Conservation (phyloP, 2,329 filamentous ascomycete genomes). For the Neonectria punicea region DNA sequence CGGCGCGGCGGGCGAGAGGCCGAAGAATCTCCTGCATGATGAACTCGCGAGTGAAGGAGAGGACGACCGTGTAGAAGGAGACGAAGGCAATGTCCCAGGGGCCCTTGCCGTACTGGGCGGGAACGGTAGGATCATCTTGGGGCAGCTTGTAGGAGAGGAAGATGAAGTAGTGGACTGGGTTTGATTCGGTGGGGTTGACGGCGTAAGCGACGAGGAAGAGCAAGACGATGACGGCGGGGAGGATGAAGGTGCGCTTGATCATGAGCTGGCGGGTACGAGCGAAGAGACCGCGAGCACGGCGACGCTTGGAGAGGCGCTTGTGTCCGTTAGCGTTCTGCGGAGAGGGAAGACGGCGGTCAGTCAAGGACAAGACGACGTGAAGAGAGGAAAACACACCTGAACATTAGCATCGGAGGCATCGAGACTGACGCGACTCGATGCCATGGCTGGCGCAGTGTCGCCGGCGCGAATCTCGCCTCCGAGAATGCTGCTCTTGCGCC, state of each 20-base stretch:
- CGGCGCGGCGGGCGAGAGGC: slow-evolving; percentile 76
- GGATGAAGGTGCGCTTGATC: slow-evolving; percentile 69
- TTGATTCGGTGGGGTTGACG: slow-evolving; percentile 79
- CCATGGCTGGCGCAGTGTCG: slow-evolving; percentile 65
- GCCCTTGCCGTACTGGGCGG: slow-evolving; percentile 88
- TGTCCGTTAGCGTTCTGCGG: slow-evolving; percentile 37
- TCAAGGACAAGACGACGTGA: slow-evolving; percentile 3
- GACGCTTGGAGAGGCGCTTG: slow-evolving; percentile 64
- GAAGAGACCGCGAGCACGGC: slow-evolving; percentile 62
- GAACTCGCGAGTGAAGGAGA: slow-evolving; percentile 95
- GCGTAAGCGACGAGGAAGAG: slow-evolving; percentile 75
- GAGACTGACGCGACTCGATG: slow-evolving; percentile 62
- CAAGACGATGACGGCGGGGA: slow-evolving; percentile 75
- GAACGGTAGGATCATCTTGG: slow-evolving; percentile 51
- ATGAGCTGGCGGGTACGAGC: slow-evolving; percentile 63
- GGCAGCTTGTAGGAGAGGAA: slow-evolving; percentile 89
- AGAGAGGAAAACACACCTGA: slow-evolving; percentile 25
- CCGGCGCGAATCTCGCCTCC: slow-evolving; percentile 64
- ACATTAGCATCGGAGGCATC: slow-evolving; percentile 37
- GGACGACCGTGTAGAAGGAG: slow-evolving; percentile 85
- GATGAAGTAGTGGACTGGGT: slow-evolving; percentile 82
- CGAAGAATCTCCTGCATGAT: slow-evolving; percentile 91
- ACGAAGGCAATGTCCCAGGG: slow-evolving; percentile 87
- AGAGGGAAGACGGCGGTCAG: slow-evolving; percentile 21
- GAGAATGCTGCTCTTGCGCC: slow-evolving; percentile 66